Evolutionary conservation across 768 basidiomycete genomes (phyloP).

Genomic region (Tephrocybe sp.): DNA sequence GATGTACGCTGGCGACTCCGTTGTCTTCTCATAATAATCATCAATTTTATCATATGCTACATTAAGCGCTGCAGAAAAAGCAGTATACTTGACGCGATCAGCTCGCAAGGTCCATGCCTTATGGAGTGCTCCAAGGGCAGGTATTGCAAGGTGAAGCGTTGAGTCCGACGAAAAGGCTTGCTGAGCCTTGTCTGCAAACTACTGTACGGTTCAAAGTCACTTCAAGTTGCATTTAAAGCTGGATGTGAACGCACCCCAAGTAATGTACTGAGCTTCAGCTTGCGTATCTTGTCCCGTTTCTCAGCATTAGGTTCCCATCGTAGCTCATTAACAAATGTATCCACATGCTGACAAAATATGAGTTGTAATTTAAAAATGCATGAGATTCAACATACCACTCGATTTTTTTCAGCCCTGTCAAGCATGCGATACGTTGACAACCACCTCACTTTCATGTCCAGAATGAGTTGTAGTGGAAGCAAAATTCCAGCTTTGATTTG

Average conservation of each 20-base stretch:
- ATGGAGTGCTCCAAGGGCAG: constrained; percentile 1
- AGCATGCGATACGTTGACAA: constrained; percentile 31
- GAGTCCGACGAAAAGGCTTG: no score
- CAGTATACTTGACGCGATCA: background rate
- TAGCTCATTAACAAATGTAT: background rate
- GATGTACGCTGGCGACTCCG: constrained; percentile 27
- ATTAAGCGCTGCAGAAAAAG: constrained; percentile 15
- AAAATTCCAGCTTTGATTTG: constrained; percentile 6
- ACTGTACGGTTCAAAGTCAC: no score
- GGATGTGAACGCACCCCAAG: no score
- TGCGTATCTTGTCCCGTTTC: background rate
- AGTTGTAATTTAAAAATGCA: background rate
- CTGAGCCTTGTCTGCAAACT: background rate
- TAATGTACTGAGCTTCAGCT: background rate
- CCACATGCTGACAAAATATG: background rate
- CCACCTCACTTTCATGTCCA: constrained; percentile 30
- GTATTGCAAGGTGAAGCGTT: constrained; percentile 7
- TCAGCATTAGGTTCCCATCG: background rate
- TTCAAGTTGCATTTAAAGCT: no score
- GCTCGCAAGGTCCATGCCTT: background rate
- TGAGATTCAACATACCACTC: background rate
- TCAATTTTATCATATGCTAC: constrained; percentile 27
- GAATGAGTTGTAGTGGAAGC: constrained; percentile 17
- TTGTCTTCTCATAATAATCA: constrained; percentile 31
- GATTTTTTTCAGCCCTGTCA: constrained; percentile 4